Evolutionary conservation across 805 yeast species (phyloP).

Genomic region (Brettanomyces naardenensis): DNA sequence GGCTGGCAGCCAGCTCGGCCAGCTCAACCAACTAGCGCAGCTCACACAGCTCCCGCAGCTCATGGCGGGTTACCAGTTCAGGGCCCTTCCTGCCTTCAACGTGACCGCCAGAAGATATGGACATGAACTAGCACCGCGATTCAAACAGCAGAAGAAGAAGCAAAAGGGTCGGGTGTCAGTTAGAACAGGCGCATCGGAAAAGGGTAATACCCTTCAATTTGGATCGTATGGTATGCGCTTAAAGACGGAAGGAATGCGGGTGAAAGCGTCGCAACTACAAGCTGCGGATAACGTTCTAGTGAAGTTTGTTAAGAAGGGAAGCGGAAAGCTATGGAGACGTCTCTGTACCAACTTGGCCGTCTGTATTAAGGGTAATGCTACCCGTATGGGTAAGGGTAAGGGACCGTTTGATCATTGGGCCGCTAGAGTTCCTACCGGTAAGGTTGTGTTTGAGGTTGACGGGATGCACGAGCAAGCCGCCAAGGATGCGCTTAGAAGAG

Average conservation of each 20-base stretch:
- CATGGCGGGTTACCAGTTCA: too few species aligned
- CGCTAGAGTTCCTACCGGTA: slow-evolving; percentile 92
- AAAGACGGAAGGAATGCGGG: slow-evolving; percentile 78
- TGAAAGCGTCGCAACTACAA: slow-evolving; percentile 79
- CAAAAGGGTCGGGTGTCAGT: slow-evolving; percentile 94
- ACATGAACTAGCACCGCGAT: slow-evolving; percentile 75
- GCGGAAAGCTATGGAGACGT: slow-evolving; percentile 72
- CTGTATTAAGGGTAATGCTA: slow-evolving; percentile 94
- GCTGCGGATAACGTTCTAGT: slow-evolving; percentile 85
- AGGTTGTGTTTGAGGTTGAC: slow-evolving; percentile 76
- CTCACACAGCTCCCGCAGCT: too few species aligned
- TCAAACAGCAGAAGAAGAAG: slow-evolving; percentile 58
- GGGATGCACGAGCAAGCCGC: slow-evolving; percentile 83
- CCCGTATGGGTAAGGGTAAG: slow-evolving; percentile 99
- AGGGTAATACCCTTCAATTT: slow-evolving; percentile 74
- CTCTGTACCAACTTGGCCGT: slow-evolving; percentile 81
- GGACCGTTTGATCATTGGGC: slow-evolving; percentile 98
- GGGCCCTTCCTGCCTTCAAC: too few species aligned
- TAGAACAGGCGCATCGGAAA: slow-evolving; percentile 87
- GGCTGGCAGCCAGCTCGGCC: too few species aligned
- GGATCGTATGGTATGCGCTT: slow-evolving; percentile 85
- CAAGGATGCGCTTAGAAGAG: slow-evolving; percentile 82
- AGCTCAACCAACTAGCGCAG: too few species aligned
- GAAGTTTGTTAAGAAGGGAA: slow-evolving; percentile 74
- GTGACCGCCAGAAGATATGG: slow-evolving; percentile 32